These are phyloP conservation scores for Termitomyces heimii DNA, from an alignment of 768 basidiomycete species.

Conservation along the genomic window DNA sequence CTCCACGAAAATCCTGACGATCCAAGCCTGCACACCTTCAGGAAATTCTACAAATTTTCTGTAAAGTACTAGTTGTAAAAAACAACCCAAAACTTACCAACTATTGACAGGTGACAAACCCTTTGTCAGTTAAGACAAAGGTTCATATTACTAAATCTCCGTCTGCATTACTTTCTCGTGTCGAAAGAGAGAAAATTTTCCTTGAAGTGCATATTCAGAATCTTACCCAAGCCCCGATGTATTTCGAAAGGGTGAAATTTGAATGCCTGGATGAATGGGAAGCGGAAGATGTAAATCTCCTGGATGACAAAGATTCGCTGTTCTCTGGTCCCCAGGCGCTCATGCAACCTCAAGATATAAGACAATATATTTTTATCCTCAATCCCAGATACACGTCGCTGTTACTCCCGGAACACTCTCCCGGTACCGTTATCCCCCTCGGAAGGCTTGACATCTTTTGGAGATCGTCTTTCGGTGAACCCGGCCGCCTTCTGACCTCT, in stretches of 20 bases:
- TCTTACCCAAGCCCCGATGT: constrained; percentile 67
- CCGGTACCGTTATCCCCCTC: constrained; percentile 72
- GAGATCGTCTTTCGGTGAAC: constrained; percentile 81
- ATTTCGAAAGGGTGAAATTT: constrained; percentile 77
- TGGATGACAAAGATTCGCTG: constrained; percentile 28
- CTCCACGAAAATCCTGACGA: constrained; percentile 46
- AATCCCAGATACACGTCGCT: constrained; percentile 40
- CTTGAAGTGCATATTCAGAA: constrained; percentile 94
- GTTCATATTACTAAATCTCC: constrained; percentile 76
- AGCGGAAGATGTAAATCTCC: constrained; percentile 47
- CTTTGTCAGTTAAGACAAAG: constrained; percentile 92
- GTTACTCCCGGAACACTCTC: constrained; percentile 43
- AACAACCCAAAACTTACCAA: neutral
- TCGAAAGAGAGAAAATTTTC: constrained; percentile 77
- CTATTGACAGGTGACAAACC: constrained; percentile 74
- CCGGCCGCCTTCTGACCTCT: constrained; percentile 82
- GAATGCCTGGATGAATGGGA: constrained; percentile 68
- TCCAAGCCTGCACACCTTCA: constrained; percentile 59
- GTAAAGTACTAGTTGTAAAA: constrained; percentile 37
- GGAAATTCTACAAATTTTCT: constrained; percentile 89
- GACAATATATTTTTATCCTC: constrained; percentile 87
- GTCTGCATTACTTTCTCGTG: constrained; percentile 54
- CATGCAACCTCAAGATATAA: constrained; percentile 78
- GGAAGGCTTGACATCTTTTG: constrained; percentile 89
- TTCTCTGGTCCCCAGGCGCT: constrained; percentile 62